A percentile compares a stretch with the other conserved stretches of the same genome.
These are phyloP conservation scores for Apiospora koreana DNA, from an alignment of 2,329 filamentous ascomycete genomes.

Conservation along the genomic window DNA sequence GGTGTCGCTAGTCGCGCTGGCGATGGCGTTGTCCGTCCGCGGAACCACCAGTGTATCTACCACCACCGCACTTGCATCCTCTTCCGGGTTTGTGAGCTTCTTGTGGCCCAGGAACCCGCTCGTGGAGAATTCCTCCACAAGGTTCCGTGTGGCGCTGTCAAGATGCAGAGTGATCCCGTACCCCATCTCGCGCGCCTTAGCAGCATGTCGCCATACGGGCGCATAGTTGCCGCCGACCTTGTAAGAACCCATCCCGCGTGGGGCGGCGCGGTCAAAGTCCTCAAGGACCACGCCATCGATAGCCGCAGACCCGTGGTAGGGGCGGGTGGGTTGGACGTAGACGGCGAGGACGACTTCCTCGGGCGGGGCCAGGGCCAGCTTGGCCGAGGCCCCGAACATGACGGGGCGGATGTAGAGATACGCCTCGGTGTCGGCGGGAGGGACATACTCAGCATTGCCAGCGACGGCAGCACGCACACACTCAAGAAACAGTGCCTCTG, in stretches of 20 bases:
- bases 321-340: conserved; percentile 65
- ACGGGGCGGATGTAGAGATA: conserved; percentile 70
- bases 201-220: conserved; percentile 63
- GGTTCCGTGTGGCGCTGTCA: conserved; percentile 59
- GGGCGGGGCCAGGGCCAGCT: conserved; percentile 58
- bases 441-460: conserved; percentile 67
- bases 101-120: conserved; percentile 16
- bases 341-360: conserved; percentile 65
- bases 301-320: conserved; percentile 66
- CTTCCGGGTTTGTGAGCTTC: neutral
- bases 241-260: conserved; percentile 64
- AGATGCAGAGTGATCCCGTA: conserved; percentile 69
- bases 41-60: conserved; percentile 12
- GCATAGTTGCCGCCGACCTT: conserved; percentile 74
- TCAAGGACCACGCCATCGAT: conserved; percentile 67
- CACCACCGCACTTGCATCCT: no score
- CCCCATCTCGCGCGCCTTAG: conserved; percentile 60
- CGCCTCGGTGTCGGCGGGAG: conserved; percentile 61
- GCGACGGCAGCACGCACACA: conserved; percentile 62
- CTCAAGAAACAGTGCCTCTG: conserved; percentile 57
- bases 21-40: conserved; percentile 12
- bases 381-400: conserved; percentile 64
- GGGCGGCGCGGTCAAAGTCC: conserved; percentile 68
- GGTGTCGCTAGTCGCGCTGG: conserved; percentile 15
- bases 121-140: conserved; percentile 15